Conservation (phyloP, 2,329 filamentous ascomycete genomes). For the Paecilomyces variotii region DNA sequence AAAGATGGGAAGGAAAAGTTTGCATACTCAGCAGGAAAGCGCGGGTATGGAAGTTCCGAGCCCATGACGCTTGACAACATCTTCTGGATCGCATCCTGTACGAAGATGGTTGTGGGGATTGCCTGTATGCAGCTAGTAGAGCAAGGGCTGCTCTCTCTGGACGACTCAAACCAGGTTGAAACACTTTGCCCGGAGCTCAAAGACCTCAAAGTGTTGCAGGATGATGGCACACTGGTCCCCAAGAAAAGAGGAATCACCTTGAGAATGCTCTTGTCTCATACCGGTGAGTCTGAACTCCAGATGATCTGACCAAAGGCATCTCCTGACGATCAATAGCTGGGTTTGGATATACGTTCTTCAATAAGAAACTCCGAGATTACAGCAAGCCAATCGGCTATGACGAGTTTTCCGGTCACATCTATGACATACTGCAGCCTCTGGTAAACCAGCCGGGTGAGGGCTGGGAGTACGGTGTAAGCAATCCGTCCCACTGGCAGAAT, state of each 20-base stretch:
- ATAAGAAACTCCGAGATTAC: slow-evolving; percentile 42
- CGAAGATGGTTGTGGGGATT: slow-evolving; percentile 37
- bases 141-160: slow-evolving; percentile 32
- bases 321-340: slow-evolving; percentile 35
- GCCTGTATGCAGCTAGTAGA: slow-evolving; percentile 44
- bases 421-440: slow-evolving; percentile 47
- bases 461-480: slow-evolving; percentile 53
- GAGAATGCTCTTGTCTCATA: slow-evolving; percentile 51
- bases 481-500: background rate
- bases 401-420: slow-evolving; percentile 50
- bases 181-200: slow-evolving; percentile 37
- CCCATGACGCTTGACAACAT: slow-evolving; percentile 53
- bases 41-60: slow-evolving; percentile 36
- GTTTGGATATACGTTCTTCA: slow-evolving; percentile 52
- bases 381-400: slow-evolving; percentile 45
- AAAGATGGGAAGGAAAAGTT: slow-evolving; percentile 43
- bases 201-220: slow-evolving; percentile 32
- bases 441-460: slow-evolving; percentile 55
- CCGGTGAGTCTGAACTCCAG: slow-evolving; percentile 13
- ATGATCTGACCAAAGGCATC: background rate
- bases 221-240: slow-evolving; percentile 25
- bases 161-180: slow-evolving; percentile 34
- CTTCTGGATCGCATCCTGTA: slow-evolving; percentile 52
- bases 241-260: slow-evolving; percentile 48
- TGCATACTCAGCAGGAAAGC: slow-evolving; percentile 42